Percentiles rank a stretch among this genome's conserved stretches.
These are phyloP conservation scores for Raffaelea deltoideospora DNA, from an alignment of 2,329 filamentous ascomycete species.

Conservation along the genomic window DNA sequence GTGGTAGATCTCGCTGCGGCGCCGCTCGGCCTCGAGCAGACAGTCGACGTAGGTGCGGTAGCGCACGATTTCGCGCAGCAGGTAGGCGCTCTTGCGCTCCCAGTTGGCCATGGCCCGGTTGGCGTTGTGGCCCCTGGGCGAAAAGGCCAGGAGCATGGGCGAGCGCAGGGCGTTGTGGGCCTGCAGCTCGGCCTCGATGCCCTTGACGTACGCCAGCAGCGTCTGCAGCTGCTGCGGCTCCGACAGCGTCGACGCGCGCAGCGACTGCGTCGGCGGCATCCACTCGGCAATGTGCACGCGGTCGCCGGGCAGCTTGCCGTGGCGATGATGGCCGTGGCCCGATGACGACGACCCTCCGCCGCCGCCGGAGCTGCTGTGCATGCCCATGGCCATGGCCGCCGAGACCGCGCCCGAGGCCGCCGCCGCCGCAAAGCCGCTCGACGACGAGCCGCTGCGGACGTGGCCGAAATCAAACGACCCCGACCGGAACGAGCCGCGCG, in stretches of 20 bases:
- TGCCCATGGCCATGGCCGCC: not conserved
- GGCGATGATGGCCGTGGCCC: too few relatives aligned
- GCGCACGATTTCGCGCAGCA: constrained; percentile 89
- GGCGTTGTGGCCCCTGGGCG: constrained; percentile 66
- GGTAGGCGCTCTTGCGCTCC: constrained; percentile 87
- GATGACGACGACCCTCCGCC: too few relatives aligned
- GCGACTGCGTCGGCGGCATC: constrained; percentile 76
- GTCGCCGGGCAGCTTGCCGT: constrained; percentile 61
- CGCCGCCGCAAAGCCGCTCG: constrained; percentile 21
- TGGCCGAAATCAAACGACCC: constrained; percentile 50
- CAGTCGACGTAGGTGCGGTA: constrained; percentile 91
- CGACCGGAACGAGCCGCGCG: constrained; percentile 30
- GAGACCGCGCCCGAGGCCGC: constrained; percentile 2
- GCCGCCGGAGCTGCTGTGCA: not conserved
- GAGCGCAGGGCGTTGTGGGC: constrained; percentile 77
- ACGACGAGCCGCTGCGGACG: constrained; percentile 30
- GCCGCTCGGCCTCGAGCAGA: constrained; percentile 52
- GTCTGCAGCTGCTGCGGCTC: constrained; percentile 71
- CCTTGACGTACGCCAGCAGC: constrained; percentile 64
- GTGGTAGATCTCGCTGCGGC: constrained; percentile 56
- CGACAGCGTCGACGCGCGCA: constrained; percentile 64
- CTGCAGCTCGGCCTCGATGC: constrained; percentile 73
- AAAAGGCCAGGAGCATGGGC: constrained; percentile 81
- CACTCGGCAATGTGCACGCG: constrained; percentile 74
- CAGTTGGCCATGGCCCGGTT: constrained; percentile 85